A percentile compares a stretch with the other conserved stretches of the same genome.
Conservation (phyloP, 2,329 filamentous ascomycete genomes). For the Aspergillus flavus region DNA sequence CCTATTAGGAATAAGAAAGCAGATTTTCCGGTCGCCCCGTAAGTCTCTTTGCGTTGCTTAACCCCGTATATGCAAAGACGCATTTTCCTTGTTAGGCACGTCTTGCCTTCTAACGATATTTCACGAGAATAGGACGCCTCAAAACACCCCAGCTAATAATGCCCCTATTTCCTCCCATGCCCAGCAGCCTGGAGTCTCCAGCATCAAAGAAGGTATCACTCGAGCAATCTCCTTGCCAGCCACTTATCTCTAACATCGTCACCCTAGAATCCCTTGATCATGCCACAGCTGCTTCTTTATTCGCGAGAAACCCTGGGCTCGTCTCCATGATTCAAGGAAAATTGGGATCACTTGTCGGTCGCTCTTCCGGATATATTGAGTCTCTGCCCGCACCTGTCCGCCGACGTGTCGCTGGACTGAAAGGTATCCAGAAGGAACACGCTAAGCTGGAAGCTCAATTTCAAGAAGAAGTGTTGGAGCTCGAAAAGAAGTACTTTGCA, state of each 20-base stretch:
- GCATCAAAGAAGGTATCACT: constrained; percentile 90
- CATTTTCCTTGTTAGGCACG: constrained; percentile 13
- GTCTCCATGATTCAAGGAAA: constrained; percentile 98
- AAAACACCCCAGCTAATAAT: constrained; percentile 95
- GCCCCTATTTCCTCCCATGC: constrained; percentile 97
- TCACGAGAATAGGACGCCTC: constrained; percentile 74
- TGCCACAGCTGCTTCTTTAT: constrained; percentile 83
- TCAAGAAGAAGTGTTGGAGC: constrained; percentile 94
- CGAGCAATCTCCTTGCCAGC: constrained; percentile 7
- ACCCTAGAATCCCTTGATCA: constrained; percentile 84
- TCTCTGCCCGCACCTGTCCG: constrained; percentile 86
- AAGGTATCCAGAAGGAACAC: constrained; percentile 98
- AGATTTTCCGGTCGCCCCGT: constrained; percentile 65
- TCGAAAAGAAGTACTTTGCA: constrained; percentile 99
- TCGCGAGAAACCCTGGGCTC: constrained; percentile 92
- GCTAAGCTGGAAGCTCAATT: constrained; percentile 98
- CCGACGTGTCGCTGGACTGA: constrained; percentile 89
- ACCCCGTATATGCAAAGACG: constrained; percentile 1
- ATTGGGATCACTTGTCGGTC: constrained; percentile 87
- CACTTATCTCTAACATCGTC: constrained; percentile 22
- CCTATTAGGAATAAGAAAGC: constrained; percentile 69
- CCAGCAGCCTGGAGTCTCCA: constrained; percentile 88
- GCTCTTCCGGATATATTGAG: constrained; percentile 97
- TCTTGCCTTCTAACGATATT: constrained; percentile 22
- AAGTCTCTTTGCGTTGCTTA: constrained; percentile 42